Evolutionary conservation across 1,284 basidiomycete genomes (phyloP).

Genomic region (Pseudozyma hubeiensis): DNA sequence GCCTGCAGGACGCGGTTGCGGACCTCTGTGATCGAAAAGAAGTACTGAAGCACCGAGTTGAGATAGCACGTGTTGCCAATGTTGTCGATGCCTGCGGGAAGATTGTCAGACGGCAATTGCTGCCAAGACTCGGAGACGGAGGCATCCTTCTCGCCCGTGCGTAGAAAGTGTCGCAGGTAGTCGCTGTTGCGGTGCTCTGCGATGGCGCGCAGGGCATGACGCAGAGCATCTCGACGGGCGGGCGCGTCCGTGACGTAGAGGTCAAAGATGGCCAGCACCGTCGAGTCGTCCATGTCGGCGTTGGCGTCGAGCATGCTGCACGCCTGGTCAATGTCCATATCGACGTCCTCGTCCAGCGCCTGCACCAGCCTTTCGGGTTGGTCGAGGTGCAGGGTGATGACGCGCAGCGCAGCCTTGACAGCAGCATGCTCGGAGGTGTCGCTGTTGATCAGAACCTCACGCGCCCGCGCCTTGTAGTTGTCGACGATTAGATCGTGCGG

Average conservation of each 20-base stretch:
- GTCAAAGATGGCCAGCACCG: slow-evolving; percentile 79
- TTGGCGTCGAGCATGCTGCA: slow-evolving; percentile 80
- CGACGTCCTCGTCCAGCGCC: slow-evolving; percentile 29
- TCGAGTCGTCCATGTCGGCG: slow-evolving; percentile 78
- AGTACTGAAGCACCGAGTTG: slow-evolving; percentile 88
- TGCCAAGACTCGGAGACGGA: slow-evolving; percentile 45
- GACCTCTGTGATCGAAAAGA: slow-evolving; percentile 91
- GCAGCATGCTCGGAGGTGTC: slow-evolving; percentile 41
- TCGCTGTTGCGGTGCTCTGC: slow-evolving; percentile 79
- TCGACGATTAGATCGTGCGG: slow-evolving; percentile 40
- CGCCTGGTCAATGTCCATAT: slow-evolving; percentile 77
- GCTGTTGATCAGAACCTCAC: slow-evolving; percentile 33
- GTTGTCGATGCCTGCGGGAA: slow-evolving; percentile 88
- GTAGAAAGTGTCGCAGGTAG: slow-evolving; percentile 75
- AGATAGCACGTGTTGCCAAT: slow-evolving; percentile 93
- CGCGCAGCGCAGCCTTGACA: slow-evolving; percentile 40
- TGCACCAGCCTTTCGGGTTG: slow-evolving; percentile 27
- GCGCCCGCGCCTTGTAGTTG: slow-evolving; percentile 38
- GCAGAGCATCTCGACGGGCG: slow-evolving; percentile 58
- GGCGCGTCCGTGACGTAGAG: slow-evolving; percentile 78
- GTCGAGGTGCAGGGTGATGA: slow-evolving; percentile 27
- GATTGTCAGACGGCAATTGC: slow-evolving; percentile 72
- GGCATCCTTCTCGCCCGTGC: slow-evolving; percentile 75
- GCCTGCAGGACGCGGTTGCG: slow-evolving; percentile 79
- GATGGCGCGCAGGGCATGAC: slow-evolving; percentile 68